Conservation (phyloP, 495 filamentous ascomycete species). For the Geoglossum glabrum region DNA sequence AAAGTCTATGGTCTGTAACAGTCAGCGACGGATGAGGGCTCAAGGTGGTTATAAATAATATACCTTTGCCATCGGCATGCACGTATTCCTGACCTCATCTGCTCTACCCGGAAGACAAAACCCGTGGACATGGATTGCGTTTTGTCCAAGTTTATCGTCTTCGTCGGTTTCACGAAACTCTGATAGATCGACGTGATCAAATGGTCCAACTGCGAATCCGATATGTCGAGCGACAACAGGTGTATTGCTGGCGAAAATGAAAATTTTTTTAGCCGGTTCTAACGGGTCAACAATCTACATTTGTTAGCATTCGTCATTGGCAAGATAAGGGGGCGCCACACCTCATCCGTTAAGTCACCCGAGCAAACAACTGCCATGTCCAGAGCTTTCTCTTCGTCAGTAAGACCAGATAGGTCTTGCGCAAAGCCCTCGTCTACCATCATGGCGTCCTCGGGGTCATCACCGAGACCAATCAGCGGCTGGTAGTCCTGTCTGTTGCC, state of each 20-base stretch:
- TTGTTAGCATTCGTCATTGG: conserved; percentile 11
- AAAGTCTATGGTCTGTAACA: conserved; percentile 47
- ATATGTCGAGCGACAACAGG: conserved; percentile 69
- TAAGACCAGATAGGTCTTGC: conserved; percentile 22
- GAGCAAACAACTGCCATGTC: conserved; percentile 84
- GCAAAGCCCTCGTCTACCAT: conserved; percentile 14
- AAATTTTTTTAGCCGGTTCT: conserved; percentile 60
- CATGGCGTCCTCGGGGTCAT: background rate
- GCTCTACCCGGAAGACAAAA: conserved; percentile 73
- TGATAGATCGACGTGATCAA: conserved; percentile 77
- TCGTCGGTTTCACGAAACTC: conserved; percentile 78
- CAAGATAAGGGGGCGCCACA: conserved; percentile 12
- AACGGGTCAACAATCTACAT: conserved; percentile 39
- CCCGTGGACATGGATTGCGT: conserved; percentile 65
- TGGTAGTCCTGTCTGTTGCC: background rate
- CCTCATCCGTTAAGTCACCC: conserved; percentile 69
- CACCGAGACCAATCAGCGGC: background rate
- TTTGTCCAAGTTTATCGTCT: conserved; percentile 69
- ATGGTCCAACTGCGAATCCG: conserved; percentile 81
- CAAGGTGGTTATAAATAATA: background rate
- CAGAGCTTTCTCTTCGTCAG: conserved; percentile 60
- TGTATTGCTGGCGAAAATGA: conserved; percentile 52
- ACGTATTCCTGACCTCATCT: conserved; percentile 67
- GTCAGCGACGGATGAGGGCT: background rate
- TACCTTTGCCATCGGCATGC: conserved; percentile 46